Evolutionary conservation across 768 basidiomycete genomes (phyloP).

Genomic region (Termitomyces sp.): DNA sequence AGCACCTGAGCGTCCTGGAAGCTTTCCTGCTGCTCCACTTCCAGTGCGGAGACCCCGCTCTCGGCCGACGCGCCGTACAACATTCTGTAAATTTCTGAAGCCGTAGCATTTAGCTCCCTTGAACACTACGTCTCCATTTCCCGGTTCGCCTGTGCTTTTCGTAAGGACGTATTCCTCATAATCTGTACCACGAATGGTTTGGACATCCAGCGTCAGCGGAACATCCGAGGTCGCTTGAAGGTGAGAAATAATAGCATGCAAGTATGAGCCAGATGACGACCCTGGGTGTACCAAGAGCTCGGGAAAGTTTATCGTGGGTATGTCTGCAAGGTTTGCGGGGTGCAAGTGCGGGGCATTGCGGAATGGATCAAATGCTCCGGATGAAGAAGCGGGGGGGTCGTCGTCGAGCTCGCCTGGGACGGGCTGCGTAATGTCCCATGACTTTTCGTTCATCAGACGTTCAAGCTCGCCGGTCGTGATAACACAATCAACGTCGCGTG

Average conservation of each 20-base stretch:
- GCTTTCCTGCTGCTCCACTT: conserved; percentile 59
- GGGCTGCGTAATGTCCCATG: conserved; percentile 65
- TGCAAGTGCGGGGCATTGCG: not conserved
- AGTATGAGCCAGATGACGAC: conserved; percentile 88
- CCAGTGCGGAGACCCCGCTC: conserved; percentile 73
- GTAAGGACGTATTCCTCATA: conserved; percentile 69
- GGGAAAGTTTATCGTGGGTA: conserved; percentile 38
- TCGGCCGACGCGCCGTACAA: conserved; percentile 89
- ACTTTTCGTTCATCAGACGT: conserved; percentile 74
- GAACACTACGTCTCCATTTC: conserved; percentile 60
- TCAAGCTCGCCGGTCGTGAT: conserved; percentile 95
- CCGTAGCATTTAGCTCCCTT: conserved; percentile 96
- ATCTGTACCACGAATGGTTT: conserved; percentile 65
- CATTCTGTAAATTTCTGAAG: conserved; percentile 94
- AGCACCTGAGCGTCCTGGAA: conserved; percentile 21
- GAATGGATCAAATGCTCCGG: conserved; percentile 7
- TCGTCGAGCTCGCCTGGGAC: conserved; percentile 46
- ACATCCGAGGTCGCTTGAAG: conserved; percentile 36
- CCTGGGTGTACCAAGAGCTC: conserved; percentile 77
- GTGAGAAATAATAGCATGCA: conserved; percentile 70
- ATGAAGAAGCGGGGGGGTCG: conserved; percentile 10
- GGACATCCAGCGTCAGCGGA: conserved; percentile 46
- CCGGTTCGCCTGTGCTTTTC: conserved; percentile 23
- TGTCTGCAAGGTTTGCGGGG: not conserved
- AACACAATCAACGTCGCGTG: conserved; percentile 95